phyloP scores from a whole-genome alignment of 106 monocot species.

The Dioscorea zingiberensis region DNA sequence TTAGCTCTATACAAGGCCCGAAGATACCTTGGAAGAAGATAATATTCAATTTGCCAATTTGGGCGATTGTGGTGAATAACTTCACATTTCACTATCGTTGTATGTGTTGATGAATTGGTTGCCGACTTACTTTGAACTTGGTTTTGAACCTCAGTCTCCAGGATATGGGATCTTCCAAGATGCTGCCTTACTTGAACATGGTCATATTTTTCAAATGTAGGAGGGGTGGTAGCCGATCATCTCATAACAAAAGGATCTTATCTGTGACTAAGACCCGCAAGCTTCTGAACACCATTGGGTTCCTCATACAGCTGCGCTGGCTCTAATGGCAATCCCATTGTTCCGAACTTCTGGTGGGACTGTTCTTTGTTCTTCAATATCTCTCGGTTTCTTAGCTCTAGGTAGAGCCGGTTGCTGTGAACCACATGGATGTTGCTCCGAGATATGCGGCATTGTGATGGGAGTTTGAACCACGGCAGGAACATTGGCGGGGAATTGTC shows the following conservation, averaged over 20 bases:
- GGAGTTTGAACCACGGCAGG: slow-evolving; percentile 94
- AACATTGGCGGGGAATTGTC: slow-evolving; percentile 88
- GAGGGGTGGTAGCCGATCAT: slow-evolving; percentile 72
- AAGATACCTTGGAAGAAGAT: slow-evolving; percentile 87
- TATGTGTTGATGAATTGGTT: slow-evolving; percentile 98
- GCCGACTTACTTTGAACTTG: slow-evolving; percentile 85
- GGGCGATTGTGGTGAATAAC: slow-evolving; percentile 89
- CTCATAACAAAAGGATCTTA: slow-evolving; percentile 63
- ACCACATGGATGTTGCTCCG: slow-evolving; percentile 96
- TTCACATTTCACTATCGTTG: slow-evolving; percentile 92
- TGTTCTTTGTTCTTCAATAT: slow-evolving; percentile 64
- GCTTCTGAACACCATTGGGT: slow-evolving; percentile 72
- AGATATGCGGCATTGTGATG: slow-evolving; percentile 93
- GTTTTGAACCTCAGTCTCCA: slow-evolving; percentile 80
- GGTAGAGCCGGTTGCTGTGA: slow-evolving; percentile 97
- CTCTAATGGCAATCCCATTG: slow-evolving; percentile 61
- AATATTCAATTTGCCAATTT: slow-evolving; percentile 70
- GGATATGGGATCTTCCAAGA: slow-evolving; percentile 93
- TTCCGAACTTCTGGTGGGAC: slow-evolving; percentile 53
- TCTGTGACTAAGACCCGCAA: slow-evolving; percentile 68
- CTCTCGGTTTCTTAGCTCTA: slow-evolving; percentile 87
- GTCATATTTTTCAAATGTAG: slow-evolving; percentile 88
- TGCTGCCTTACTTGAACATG: slow-evolving; percentile 95
- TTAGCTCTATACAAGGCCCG: slow-evolving; percentile 5
- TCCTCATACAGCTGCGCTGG: slow-evolving; percentile 54